phyloP scores from a whole-genome alignment of 495 filamentous ascomycete genomes.

The Terfezia boudieri region DNA sequence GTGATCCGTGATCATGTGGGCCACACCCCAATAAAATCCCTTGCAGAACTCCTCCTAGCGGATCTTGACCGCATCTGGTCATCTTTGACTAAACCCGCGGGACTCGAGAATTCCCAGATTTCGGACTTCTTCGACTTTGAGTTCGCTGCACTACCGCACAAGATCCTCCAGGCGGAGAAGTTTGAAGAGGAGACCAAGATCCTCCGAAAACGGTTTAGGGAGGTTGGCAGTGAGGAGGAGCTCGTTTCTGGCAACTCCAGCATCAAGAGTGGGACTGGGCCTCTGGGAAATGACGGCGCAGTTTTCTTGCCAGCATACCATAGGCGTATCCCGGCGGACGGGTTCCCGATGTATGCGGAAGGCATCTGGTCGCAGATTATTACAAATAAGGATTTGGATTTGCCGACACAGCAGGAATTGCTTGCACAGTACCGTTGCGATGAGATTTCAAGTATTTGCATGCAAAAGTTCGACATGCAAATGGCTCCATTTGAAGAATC shows the following conservation, averaged over 20 bases:
- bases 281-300: slow-evolving; percentile 26
- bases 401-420: slow-evolving; percentile 91
- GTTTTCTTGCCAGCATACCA: slow-evolving; percentile 90
- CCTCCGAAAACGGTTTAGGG: slow-evolving; percentile 57
- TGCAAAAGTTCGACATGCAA: slow-evolving; percentile 42
- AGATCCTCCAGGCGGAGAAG: slow-evolving; percentile 84
- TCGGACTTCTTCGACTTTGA: slow-evolving; percentile 97
- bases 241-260: background rate
- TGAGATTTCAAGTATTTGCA: slow-evolving; percentile 46
- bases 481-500: slow-evolving; percentile 77
- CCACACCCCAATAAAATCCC: slow-evolving; percentile 64
- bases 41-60: slow-evolving; percentile 72
- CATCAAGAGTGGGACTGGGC: background rate
- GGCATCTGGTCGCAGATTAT: slow-evolving; percentile 97
- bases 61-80: slow-evolving; percentile 83
- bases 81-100: slow-evolving; percentile 68
- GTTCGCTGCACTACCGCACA: slow-evolving; percentile 87
- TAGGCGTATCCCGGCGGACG: slow-evolving; percentile 83
- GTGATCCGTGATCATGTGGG: slow-evolving; percentile 94
- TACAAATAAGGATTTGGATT: slow-evolving; percentile 90
- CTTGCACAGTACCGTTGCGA: slow-evolving; percentile 95
- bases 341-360: slow-evolving; percentile 76
- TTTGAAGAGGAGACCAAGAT: slow-evolving; percentile 62
- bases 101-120: slow-evolving; percentile 69
- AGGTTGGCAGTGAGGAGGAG: slow-evolving; percentile 53